Conservation (phyloP, 148 eudicot genomes). For the Rhododendron henanense region DNA sequence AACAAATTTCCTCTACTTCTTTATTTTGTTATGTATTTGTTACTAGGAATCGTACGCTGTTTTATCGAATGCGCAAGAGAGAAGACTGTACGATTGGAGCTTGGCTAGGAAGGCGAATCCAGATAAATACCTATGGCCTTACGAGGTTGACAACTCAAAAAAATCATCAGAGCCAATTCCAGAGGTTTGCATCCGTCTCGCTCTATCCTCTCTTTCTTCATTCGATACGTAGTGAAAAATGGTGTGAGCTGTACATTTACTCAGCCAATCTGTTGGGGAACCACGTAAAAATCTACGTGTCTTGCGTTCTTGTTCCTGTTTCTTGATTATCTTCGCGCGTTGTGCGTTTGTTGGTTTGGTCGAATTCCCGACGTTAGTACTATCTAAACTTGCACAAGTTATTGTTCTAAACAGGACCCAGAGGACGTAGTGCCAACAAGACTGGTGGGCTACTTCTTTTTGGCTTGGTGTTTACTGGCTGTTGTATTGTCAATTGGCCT, state of each 20-base stretch:
- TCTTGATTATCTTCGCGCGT: not conserved
- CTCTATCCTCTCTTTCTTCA: not conserved
- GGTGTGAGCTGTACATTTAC: not conserved
- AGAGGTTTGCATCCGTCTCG: constrained; percentile 30
- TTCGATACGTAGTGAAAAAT: too few species aligned
- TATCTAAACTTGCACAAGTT: not conserved
- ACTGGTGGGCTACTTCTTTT: constrained; percentile 51
- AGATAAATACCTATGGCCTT: constrained; percentile 72
- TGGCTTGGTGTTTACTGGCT: constrained; percentile 54
- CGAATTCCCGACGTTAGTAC: not conserved
- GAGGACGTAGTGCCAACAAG: constrained; percentile 74
- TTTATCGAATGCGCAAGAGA: constrained; percentile 57
- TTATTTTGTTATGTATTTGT: not conserved
- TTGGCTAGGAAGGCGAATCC: constrained; percentile 52
- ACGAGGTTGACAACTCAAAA: constrained; percentile 59
- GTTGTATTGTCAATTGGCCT: constrained; percentile 36
- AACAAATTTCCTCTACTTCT: not conserved
- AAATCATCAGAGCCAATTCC: constrained; percentile 46
- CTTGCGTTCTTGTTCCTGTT: not conserved
- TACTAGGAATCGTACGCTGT: constrained; percentile 64
- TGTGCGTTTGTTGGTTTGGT: not conserved
- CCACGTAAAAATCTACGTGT: not conserved
- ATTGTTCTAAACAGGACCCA: constrained; percentile 43
- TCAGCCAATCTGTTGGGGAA: not conserved
- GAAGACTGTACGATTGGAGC: constrained; percentile 88